These are phyloP conservation scores for Pilatotrama ljubarskyi DNA, from an alignment of 768 basidiomycete species.

Conservation along the genomic window DNA sequence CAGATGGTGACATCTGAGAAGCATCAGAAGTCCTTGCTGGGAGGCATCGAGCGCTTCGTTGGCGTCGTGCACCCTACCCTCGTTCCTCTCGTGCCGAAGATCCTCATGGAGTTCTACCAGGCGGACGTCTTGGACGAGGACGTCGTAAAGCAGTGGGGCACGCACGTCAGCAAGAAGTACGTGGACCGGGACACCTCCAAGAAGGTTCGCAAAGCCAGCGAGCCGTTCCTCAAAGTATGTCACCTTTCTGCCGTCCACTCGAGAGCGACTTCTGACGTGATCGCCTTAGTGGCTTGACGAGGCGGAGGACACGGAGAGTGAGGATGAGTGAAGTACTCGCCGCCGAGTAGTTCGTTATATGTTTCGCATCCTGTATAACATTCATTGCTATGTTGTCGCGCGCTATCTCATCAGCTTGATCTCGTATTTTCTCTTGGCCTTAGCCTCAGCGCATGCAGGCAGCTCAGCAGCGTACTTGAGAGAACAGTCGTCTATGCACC, in stretches of 20 bases:
- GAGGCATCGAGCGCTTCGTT: slow-evolving; percentile 86
- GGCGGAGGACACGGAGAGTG: slow-evolving; percentile 77
- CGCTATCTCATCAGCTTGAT: no score
- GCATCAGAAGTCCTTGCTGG: slow-evolving; percentile 91
- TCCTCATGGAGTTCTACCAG: slow-evolving; percentile 94
- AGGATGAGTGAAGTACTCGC: slow-evolving; percentile 17
- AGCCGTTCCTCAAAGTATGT: slow-evolving; percentile 88
- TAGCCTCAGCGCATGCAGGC: no score
- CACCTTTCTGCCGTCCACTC: not conserved
- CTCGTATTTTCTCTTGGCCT: no score
- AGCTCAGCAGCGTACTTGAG: no score
- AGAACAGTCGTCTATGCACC: no score
- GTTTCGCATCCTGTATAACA: not conserved
- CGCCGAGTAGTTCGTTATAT: not conserved
- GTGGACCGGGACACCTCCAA: slow-evolving; percentile 94
- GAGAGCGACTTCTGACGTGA: slow-evolving; percentile 10
- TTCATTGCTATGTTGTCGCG: not conserved
- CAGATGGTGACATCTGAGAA: slow-evolving; percentile 92
- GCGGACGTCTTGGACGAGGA: slow-evolving; percentile 91
- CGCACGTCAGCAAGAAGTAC: slow-evolving; percentile 95
- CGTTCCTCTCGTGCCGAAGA: slow-evolving; percentile 75
- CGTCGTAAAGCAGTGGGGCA: slow-evolving; percentile 88
- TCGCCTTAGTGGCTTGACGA: slow-evolving; percentile 76
- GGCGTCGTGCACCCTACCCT: slow-evolving; percentile 76
- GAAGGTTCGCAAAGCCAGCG: slow-evolving; percentile 93